Percentiles rank a stretch among this genome's conserved stretches.
Conservation (phyloP, 2,329 filamentous ascomycete species). For the Grosmannia penicillata region DNA sequence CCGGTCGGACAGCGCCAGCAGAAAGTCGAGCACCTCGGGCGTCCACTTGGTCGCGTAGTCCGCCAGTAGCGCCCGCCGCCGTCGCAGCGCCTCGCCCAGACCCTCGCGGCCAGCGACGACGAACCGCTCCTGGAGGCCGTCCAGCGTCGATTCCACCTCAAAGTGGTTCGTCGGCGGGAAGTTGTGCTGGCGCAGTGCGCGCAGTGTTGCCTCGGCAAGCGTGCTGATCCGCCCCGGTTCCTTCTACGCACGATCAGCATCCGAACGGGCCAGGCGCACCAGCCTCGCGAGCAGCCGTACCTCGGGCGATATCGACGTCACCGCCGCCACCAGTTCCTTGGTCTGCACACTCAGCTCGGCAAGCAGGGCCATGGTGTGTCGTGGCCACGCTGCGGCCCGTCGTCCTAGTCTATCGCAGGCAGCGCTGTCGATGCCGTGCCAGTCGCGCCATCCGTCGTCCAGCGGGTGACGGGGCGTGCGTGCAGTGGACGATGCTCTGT, state of each 20-base stretch:
- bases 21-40: slow-evolving; percentile 64
- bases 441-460: background rate
- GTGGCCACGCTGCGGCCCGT: background rate
- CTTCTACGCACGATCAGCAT: slow-evolving; percentile 11
- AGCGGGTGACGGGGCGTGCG: too few species aligned
- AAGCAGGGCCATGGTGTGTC: slow-evolving; percentile 53
- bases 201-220: slow-evolving; percentile 33
- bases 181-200: slow-evolving; percentile 36
- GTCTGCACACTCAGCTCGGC: slow-evolving; percentile 48
- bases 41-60: slow-evolving; percentile 41
- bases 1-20: slow-evolving; percentile 69
- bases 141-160: slow-evolving; percentile 47
- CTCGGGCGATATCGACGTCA: slow-evolving; percentile 40
- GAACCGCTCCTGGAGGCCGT: slow-evolving; percentile 76
- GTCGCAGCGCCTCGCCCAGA: slow-evolving; percentile 54
- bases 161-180: slow-evolving; percentile 62
- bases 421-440: background rate
- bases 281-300: slow-evolving; percentile 18
- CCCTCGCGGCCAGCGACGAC: slow-evolving; percentile 64
- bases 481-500: too few species aligned
- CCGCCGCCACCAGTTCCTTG: slow-evolving; percentile 53
- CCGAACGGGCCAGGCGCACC: background rate
- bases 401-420: background rate
- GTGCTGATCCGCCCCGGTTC: slow-evolving; percentile 23
- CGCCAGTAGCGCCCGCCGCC: slow-evolving; percentile 17